phyloP scores from a whole-genome alignment of 352 stramenopile species.

The Phytophthora cactorum region DNA sequence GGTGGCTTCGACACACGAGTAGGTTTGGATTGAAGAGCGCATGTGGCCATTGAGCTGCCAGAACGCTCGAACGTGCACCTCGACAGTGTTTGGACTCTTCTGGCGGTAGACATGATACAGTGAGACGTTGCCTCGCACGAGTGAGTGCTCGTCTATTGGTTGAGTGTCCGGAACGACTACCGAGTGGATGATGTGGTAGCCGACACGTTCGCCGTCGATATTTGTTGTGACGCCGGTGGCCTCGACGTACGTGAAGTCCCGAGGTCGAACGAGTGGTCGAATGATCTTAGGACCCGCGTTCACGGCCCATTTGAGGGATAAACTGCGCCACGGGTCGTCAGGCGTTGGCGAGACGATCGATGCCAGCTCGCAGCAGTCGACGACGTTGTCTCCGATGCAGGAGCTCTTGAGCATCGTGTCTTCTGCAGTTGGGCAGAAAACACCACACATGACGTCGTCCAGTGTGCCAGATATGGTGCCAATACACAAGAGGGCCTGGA shows the following conservation, averaged over 20 bases:
- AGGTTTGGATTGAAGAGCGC: conserved; percentile 9
- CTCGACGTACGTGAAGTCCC: conserved; percentile 53
- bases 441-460: conserved; percentile 41
- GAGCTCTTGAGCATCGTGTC: conserved; percentile 39
- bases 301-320: conserved; percentile 44
- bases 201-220: conserved; percentile 39
- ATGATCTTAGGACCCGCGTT: conserved; percentile 28
- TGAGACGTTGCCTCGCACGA: conserved; percentile 44
- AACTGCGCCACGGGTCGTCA: conserved; percentile 35
- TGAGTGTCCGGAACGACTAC: conserved; percentile 25
- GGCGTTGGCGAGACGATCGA: conserved; percentile 17
- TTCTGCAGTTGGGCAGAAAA: conserved; percentile 31
- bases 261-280: conserved; percentile 35
- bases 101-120: conserved; percentile 42
- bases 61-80: conserved; percentile 41
- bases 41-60: conserved; percentile 32
- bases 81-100: conserved; percentile 37
- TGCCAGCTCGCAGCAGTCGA: conserved; percentile 38
- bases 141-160: conserved; percentile 22
- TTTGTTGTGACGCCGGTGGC: conserved; percentile 38
- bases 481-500: conserved; percentile 27
- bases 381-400: conserved; percentile 34
- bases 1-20: conserved; percentile 19
- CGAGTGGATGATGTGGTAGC: conserved; percentile 46
- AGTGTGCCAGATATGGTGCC: conserved; percentile 39